phyloP scores from a whole-genome alignment of 2,329 filamentous ascomycete species.

The Talaromyces islandicus region DNA sequence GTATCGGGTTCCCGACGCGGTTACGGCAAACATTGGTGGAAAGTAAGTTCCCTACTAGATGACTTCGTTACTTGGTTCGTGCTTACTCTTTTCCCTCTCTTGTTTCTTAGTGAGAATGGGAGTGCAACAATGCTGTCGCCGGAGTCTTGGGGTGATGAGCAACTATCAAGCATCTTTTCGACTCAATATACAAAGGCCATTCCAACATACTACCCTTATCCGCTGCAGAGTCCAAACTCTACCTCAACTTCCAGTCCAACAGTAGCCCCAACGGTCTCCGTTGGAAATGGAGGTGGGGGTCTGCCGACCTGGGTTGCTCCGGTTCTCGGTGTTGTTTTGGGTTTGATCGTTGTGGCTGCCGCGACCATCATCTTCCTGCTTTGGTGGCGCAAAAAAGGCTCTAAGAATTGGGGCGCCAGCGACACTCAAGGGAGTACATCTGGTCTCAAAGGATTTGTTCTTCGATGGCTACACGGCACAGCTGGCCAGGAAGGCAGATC shows the following conservation, averaged over 20 bases:
- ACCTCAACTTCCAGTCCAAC: constrained; percentile 6
- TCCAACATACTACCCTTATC: constrained; percentile 57
- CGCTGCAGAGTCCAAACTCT: not conserved
- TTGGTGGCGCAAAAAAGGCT: constrained; percentile 4
- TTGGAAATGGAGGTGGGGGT: constrained; percentile 2
- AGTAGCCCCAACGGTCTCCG: not conserved
- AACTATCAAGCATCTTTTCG: constrained; percentile 50
- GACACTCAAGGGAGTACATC: constrained; percentile 3
- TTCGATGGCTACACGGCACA: constrained; percentile 9
- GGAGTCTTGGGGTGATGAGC: constrained; percentile 42
- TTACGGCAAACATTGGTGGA: constrained; percentile 30
- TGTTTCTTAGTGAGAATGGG: constrained; percentile 21
- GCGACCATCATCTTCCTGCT: constrained; percentile 8
- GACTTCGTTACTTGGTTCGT: not conserved
- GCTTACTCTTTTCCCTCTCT: not conserved
- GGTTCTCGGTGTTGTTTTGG: constrained; percentile 10
- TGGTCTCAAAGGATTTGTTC: constrained; percentile 6
- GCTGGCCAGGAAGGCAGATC: not conserved
- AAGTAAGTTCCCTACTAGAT: constrained; percentile 18
- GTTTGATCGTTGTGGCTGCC: constrained; percentile 7
- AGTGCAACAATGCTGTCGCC: constrained; percentile 24
- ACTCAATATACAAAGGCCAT: constrained; percentile 52
- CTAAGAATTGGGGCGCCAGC: not conserved
- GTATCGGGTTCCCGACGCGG: constrained; percentile 24
- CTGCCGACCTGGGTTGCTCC: constrained; percentile 10